Conservation (phyloP, 371 early-diverging fungal species). For the Cokeromyces recurvatus region DNA sequence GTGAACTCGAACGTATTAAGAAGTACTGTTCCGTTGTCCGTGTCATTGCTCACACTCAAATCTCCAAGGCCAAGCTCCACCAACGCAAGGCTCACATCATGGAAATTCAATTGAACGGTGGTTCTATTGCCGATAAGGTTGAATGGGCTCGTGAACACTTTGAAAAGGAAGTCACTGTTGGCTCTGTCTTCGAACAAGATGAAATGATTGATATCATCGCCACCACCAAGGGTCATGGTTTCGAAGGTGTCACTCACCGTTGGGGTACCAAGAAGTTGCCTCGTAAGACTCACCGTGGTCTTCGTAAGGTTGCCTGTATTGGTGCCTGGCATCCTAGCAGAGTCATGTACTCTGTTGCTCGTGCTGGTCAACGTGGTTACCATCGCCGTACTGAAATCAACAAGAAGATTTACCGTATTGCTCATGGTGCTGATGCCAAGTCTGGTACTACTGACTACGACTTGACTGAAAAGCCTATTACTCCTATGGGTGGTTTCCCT, state of each 20-base stretch:
- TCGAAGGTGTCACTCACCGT: constrained; percentile 99
- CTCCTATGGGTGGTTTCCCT: constrained; percentile 99
- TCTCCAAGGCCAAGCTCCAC: constrained; percentile 90
- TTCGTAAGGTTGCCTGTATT: constrained; percentile 99
- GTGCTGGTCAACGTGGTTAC: constrained; percentile 99
- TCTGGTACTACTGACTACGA: constrained; percentile 98
- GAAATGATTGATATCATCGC: constrained; percentile 99
- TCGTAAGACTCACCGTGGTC: constrained; percentile 99
- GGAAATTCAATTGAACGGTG: constrained; percentile 99
- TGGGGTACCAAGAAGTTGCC: constrained; percentile 99
- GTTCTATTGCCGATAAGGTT: constrained; percentile 96
- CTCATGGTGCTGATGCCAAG: constrained; percentile 82
- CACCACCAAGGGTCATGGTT: constrained; percentile 99
- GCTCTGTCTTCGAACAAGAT: constrained; percentile 94
- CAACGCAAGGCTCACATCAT: constrained; percentile 99
- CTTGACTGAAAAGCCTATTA: constrained; percentile 96
- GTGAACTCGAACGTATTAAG: constrained; percentile 97
- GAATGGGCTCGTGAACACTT: constrained; percentile 97
- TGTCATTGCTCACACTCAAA: constrained; percentile 98
- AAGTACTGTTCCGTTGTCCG: constrained; percentile 99
- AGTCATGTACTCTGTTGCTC: constrained; percentile 99
- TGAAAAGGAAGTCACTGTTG: constrained; percentile 94
- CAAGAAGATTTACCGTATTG: constrained; percentile 99
- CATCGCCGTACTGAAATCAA: constrained; percentile 99
- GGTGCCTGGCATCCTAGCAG: constrained; percentile 99